These are phyloP conservation scores for Globisporangium iwayamae DNA, from an alignment of 352 stramenopile genomes.

Conservation along the genomic window DNA sequence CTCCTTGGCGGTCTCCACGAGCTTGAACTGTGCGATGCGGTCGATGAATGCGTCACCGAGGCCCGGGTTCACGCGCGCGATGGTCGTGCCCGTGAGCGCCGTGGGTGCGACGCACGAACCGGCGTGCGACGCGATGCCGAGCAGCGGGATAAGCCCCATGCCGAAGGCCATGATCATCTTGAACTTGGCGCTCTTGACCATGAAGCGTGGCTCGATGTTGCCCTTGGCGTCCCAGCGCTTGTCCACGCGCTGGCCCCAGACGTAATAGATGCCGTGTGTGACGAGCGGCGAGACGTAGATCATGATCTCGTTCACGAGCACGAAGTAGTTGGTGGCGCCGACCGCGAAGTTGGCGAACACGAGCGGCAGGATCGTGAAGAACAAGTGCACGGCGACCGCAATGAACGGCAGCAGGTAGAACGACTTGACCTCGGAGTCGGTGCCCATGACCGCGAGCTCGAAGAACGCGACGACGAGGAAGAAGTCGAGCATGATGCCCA, in stretches of 20 bases:
- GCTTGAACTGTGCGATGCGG: conserved; percentile 15
- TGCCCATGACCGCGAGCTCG: conserved; percentile 10
- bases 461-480: conserved; percentile 14
- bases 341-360: conserved; percentile 18
- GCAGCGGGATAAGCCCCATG: conserved; percentile 12
- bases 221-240: conserved; percentile 9
- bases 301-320: conserved; percentile 15
- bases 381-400: conserved; percentile 10
- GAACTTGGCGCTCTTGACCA: neutral
- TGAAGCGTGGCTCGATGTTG: conserved; percentile 13
- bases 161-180: conserved; percentile 8
- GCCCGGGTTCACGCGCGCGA: conserved; percentile 13
- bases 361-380: conserved; percentile 17
- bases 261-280: conserved; percentile 17
- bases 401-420: conserved; percentile 16
- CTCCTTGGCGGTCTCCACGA: conserved; percentile 13
- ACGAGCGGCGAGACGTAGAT: conserved; percentile 17
- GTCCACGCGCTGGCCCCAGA: conserved; percentile 16
- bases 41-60: conserved; percentile 16
- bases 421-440: conserved; percentile 9
- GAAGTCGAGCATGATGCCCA: conserved; percentile 20
- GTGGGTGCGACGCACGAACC: conserved; percentile 14
- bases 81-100: conserved; percentile 11
- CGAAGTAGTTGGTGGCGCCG: conserved; percentile 11
- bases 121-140: conserved; percentile 10